Evolutionary conservation across 139 green algal genomes (phyloP).

Genomic region (Monoraphidium neglectum): DNA sequence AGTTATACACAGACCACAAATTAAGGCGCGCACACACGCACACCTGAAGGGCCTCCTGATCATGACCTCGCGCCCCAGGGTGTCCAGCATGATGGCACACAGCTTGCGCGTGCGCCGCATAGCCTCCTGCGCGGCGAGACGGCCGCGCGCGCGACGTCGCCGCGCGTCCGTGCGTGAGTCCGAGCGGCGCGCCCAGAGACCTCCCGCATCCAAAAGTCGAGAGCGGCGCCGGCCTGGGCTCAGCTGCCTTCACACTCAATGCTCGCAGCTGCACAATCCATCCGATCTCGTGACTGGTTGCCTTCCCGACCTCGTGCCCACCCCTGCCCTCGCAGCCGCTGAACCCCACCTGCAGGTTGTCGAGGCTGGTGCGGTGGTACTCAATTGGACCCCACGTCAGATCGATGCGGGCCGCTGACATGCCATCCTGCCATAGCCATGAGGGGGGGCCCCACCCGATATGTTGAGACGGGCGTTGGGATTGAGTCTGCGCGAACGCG

Average conservation of each 20-base stretch:
- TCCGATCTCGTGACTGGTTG: not conserved
- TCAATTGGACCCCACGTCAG: slow-evolving; percentile 79
- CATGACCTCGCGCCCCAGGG: slow-evolving; percentile 72
- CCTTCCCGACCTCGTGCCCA: not conserved
- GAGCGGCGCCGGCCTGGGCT: too few relatives aligned
- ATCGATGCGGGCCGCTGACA: slow-evolving; percentile 50
- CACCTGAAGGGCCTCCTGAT: slow-evolving; percentile 24
- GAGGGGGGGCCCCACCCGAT: not conserved
- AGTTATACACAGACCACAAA: too few relatives aligned
- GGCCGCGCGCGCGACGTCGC: too few relatives aligned
- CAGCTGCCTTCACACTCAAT: slow-evolving; percentile 16
- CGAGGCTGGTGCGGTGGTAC: slow-evolving; percentile 77
- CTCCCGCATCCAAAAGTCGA: too few relatives aligned
- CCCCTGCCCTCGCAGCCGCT: not conserved
- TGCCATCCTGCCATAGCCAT: not conserved
- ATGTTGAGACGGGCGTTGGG: too few relatives aligned
- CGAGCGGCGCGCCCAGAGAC: too few relatives aligned
- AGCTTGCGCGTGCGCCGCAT: slow-evolving; percentile 71
- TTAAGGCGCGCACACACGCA: too few relatives aligned
- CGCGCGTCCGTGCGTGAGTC: too few relatives aligned
- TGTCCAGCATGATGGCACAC: slow-evolving; percentile 87
- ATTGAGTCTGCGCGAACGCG: too few relatives aligned
- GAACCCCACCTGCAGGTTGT: slow-evolving; percentile 55
- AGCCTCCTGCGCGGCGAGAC: slow-evolving; percentile 50
- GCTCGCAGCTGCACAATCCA: too few relatives aligned